Conservation (phyloP, 2,329 filamentous ascomycete species). For the Phoma sp. region DNA sequence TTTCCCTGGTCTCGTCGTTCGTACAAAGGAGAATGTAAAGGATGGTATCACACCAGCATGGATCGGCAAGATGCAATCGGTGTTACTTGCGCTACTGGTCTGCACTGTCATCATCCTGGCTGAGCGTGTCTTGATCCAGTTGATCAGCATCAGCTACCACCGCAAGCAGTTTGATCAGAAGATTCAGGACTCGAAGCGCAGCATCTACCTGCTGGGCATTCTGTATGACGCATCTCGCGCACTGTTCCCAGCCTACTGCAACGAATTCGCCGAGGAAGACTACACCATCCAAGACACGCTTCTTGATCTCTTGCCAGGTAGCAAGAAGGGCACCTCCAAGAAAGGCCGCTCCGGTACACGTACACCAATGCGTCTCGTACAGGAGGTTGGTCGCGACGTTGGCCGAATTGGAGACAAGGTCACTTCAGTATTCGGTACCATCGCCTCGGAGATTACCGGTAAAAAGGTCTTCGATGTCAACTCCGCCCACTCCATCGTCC, state of each 20-base stretch:
- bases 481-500: slow-evolving; percentile 85
- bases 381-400: slow-evolving; percentile 67
- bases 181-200: slow-evolving; percentile 90
- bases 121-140: slow-evolving; percentile 80
- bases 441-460: slow-evolving; percentile 93
- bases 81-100: slow-evolving; percentile 71
- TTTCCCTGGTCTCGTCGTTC: slow-evolving; percentile 54
- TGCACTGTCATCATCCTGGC: slow-evolving; percentile 73
- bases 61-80: slow-evolving; percentile 60
- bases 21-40: too few species aligned
- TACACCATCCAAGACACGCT: slow-evolving; percentile 80
- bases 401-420: slow-evolving; percentile 90
- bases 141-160: slow-evolving; percentile 86
- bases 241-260: slow-evolving; percentile 91
- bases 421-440: slow-evolving; percentile 88
- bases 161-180: slow-evolving; percentile 79
- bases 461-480: slow-evolving; percentile 95
- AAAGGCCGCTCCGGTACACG: slow-evolving; percentile 65
- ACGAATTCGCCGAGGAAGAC: slow-evolving; percentile 90
- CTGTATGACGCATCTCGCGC: slow-evolving; percentile 89
- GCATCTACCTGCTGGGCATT: slow-evolving; percentile 79
- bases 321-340: slow-evolving; percentile 57
- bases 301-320: slow-evolving; percentile 66
- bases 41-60: too few species aligned
- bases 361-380: slow-evolving; percentile 80